phyloP scores from a whole-genome alignment of 2,329 filamentous ascomycete genomes.

The Pseudopyricularia cyperi region DNA sequence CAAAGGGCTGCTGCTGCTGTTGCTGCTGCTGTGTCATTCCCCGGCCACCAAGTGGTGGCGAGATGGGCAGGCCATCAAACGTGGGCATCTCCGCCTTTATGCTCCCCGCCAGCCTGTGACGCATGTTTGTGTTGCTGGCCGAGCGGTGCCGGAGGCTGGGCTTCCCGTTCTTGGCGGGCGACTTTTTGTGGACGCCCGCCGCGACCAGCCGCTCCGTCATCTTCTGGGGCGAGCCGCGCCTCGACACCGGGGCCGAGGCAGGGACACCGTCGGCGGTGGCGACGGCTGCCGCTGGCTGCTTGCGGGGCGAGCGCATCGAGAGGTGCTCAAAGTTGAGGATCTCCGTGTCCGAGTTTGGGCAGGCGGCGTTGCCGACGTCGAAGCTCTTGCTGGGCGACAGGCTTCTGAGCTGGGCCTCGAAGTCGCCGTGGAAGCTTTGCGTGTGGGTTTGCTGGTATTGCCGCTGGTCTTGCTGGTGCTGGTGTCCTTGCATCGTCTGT shows the following conservation, averaged over 20 bases:
- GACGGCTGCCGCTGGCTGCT: not conserved
- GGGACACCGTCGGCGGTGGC: not conserved
- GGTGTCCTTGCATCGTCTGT: not conserved
- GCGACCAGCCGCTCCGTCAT: not conserved
- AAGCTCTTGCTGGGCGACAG: conserved; percentile 3
- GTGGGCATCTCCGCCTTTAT: not conserved
- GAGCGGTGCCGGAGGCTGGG: not conserved
- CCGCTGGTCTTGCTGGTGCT: conserved; percentile 3
- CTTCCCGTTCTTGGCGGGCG: conserved; percentile 3
- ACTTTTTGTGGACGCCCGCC: not conserved
- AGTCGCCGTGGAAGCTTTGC: not conserved
- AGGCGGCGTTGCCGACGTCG: conserved; percentile 6
- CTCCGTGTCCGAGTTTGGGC: conserved; percentile 17
- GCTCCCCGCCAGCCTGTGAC: conserved; percentile 1
- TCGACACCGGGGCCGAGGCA: not conserved
- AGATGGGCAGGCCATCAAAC: conserved; percentile 6
- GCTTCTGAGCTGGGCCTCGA: not conserved
- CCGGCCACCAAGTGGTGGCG: conserved; percentile 5
- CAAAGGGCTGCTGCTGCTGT: conserved; percentile 3
- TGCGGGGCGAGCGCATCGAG: conserved; percentile 15
- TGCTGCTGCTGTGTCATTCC: not conserved
- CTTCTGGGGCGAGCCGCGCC: not conserved
- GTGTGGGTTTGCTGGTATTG: not conserved
- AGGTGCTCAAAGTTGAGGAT: conserved; percentile 18
- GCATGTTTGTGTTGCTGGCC: conserved; percentile 1